Evolutionary conservation across 139 green algal genomes (phyloP).

Genomic region (Eudorina sp.): DNA sequence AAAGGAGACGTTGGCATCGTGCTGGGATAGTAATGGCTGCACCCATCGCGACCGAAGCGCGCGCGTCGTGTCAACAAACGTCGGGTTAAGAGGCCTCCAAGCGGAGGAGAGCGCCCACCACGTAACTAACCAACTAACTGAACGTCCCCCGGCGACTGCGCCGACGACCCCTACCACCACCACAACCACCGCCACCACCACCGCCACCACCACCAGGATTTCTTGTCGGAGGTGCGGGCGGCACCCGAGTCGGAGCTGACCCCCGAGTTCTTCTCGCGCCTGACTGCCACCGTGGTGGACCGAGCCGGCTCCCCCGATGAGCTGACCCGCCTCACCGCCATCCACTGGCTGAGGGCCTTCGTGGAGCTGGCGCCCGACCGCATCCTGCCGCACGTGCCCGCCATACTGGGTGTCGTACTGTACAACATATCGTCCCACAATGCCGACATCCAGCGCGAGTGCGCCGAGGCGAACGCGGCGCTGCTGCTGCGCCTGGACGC

Average conservation of each 20-base stretch:
- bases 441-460: slow-evolving; percentile 63
- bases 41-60: too few relatives aligned
- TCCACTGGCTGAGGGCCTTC: slow-evolving; percentile 88
- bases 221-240: slow-evolving; percentile 73
- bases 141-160: too few relatives aligned
- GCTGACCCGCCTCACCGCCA: slow-evolving; percentile 83
- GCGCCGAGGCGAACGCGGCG: slow-evolving; percentile 57
- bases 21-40: too few relatives aligned
- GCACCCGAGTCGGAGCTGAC: neutral
- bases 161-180: too few relatives aligned
- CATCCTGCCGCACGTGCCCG: slow-evolving; percentile 81
- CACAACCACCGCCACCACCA: neutral
- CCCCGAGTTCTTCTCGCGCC: slow-evolving; percentile 36
- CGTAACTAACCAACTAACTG: too few relatives aligned
- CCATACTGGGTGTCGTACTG: slow-evolving; percentile 87
- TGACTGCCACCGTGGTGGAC: slow-evolving; percentile 76
- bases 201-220: slow-evolving; percentile 64
- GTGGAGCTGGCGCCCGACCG: slow-evolving; percentile 71
- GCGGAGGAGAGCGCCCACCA: too few relatives aligned
- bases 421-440: slow-evolving; percentile 81
- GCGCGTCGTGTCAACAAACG: too few relatives aligned
- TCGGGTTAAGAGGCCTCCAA: too few relatives aligned
- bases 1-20: too few relatives aligned
- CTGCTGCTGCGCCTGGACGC: slow-evolving; percentile 63
- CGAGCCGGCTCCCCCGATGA: slow-evolving; percentile 69